A percentile compares a stretch with the other conserved stretches of the same genome.
Conservation (phyloP, 2,329 filamentous ascomycete genomes). For the Exophiala bonariae region DNA sequence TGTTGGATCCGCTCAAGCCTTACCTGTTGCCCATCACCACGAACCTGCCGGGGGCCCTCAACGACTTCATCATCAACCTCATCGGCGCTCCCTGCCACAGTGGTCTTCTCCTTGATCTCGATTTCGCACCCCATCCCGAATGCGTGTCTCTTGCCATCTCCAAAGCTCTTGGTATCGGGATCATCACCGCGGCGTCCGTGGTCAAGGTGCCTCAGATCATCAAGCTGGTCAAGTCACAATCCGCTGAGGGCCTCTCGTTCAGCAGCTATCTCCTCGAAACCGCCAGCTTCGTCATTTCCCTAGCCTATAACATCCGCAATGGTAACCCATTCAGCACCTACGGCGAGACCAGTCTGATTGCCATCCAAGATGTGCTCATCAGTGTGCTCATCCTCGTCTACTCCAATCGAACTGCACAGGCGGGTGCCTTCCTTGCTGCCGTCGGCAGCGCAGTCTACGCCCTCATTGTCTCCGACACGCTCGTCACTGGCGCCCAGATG, state of each 20-base stretch:
- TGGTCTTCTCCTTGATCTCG: constrained; percentile 79
- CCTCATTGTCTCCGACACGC: constrained; percentile 64
- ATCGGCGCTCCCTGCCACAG: constrained; percentile 84
- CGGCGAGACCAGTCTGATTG: constrained; percentile 89
- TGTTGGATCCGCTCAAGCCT: constrained; percentile 46
- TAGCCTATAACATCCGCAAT: constrained; percentile 90
- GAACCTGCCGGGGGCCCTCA: constrained; percentile 72
- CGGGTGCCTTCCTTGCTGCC: constrained; percentile 75
- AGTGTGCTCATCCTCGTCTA: constrained; percentile 83
- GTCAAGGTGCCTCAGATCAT: constrained; percentile 97
- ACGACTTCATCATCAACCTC: constrained; percentile 73
- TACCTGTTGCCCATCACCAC: constrained; percentile 67
- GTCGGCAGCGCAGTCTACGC: constrained; percentile 69
- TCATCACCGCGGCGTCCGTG: constrained; percentile 83
- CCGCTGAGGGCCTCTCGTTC: constrained; percentile 81
- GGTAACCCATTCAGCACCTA: constrained; percentile 95
- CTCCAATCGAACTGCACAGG: constrained; percentile 65
- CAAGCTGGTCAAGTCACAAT: constrained; percentile 81
- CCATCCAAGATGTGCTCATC: constrained; percentile 89
- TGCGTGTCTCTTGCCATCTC: constrained; percentile 89
- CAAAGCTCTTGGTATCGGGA: constrained; percentile 89
- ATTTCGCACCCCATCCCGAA: constrained; percentile 67
- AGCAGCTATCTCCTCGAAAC: constrained; percentile 93
- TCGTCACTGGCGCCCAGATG: constrained; percentile 68
- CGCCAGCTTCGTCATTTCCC: constrained; percentile 77